Percentiles rank a stretch among this genome's conserved stretches.
Evolutionary conservation across 441 rosid genomes (phyloP).

Genomic region (Hura crepitans): DNA sequence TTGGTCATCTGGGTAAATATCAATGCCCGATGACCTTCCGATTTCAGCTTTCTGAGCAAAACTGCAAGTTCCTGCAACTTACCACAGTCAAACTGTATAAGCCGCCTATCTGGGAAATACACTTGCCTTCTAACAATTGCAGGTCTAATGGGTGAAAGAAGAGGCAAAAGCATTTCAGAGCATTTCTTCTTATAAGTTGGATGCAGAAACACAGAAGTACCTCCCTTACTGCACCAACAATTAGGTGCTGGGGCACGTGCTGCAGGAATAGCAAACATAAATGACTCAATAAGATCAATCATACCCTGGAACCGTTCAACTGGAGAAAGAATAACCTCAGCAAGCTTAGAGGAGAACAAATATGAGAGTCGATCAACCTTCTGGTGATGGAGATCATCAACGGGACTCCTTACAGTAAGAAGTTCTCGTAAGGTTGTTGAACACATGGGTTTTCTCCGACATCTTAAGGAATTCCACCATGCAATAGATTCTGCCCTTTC

Average conservation of each 20-base stretch:
- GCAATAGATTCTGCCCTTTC: conserved; percentile 80
- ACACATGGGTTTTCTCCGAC: conserved; percentile 75
- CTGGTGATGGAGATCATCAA: conserved; percentile 49
- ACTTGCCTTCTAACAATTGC: conserved; percentile 96
- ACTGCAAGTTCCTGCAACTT: conserved; percentile 97
- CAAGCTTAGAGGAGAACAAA: conserved; percentile 69
- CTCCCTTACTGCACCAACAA: conserved; percentile 84
- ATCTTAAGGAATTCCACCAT: conserved; percentile 99
- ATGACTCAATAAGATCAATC: conserved; percentile 81
- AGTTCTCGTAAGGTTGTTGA: conserved; percentile 61
- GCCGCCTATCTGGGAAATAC: conserved; percentile 94
- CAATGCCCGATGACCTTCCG: conserved; percentile 94
- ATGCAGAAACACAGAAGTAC: conserved; percentile 57
- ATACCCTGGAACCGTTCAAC: conserved; percentile 79
- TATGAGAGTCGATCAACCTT: conserved; percentile 49
- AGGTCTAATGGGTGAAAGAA: conserved; percentile 85
- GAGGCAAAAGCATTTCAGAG: conserved; percentile 68
- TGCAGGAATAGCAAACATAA: conserved; percentile 94
- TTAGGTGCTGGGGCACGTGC: conserved; percentile 78
- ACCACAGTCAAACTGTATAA: conserved; percentile 99
- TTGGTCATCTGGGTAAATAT: conserved; percentile 99
- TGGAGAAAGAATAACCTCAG: conserved; percentile 84
- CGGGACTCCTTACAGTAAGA: conserved; percentile 57
- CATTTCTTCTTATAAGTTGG: conserved; percentile 58
- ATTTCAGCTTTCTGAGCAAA: conserved; percentile 84